Percentiles rank a stretch among this genome's conserved stretches.
phyloP scores from a whole-genome alignment of 2,329 filamentous ascomycete species.

The Lachnellula arida region DNA sequence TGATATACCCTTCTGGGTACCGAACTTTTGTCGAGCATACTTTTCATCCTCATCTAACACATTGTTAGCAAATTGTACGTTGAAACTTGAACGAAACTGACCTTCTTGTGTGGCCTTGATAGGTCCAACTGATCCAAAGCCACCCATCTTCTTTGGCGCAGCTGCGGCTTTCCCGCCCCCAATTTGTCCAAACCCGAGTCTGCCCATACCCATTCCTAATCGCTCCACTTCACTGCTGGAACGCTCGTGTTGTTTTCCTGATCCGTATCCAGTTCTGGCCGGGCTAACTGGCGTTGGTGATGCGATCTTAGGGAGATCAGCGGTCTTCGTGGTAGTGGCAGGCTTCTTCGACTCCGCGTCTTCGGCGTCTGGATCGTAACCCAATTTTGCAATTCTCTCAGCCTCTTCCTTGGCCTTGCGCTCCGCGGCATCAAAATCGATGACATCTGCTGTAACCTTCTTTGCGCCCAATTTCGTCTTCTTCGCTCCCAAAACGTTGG shows the following conservation, averaged over 20 bases:
- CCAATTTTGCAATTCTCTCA: conserved; percentile 89
- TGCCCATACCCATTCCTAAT: conserved; percentile 60
- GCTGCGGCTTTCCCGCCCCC: conserved; percentile 35
- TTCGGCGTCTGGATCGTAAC: conserved; percentile 91
- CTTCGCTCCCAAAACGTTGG: conserved; percentile 81
- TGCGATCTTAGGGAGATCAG: conserved; percentile 59
- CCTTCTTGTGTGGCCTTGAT: conserved; percentile 66
- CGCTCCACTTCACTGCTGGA: conserved; percentile 78
- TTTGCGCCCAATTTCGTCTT: conserved; percentile 88
- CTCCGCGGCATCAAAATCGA: conserved; percentile 97
- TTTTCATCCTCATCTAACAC: conserved; percentile 68
- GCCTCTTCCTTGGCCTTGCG: conserved; percentile 96
- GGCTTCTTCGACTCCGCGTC: conserved; percentile 43
- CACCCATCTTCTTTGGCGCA: conserved; percentile 53
- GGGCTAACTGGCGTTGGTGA: conserved; percentile 71
- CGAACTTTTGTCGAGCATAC: conserved; percentile 85
- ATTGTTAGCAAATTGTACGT: conserved; percentile 23
- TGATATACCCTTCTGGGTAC: conserved; percentile 88
- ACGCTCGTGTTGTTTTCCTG: conserved; percentile 54
- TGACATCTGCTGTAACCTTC: conserved; percentile 74
- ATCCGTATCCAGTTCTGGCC: conserved; percentile 54
- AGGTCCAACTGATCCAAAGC: conserved; percentile 80
- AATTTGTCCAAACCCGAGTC: conserved; percentile 31
- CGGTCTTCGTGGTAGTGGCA: conserved; percentile 29
- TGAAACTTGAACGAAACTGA: conserved; percentile 34